Base-by-base conservation (phyloP, 805 yeast species). In the Brettanomyces bruxellensis region DNA sequence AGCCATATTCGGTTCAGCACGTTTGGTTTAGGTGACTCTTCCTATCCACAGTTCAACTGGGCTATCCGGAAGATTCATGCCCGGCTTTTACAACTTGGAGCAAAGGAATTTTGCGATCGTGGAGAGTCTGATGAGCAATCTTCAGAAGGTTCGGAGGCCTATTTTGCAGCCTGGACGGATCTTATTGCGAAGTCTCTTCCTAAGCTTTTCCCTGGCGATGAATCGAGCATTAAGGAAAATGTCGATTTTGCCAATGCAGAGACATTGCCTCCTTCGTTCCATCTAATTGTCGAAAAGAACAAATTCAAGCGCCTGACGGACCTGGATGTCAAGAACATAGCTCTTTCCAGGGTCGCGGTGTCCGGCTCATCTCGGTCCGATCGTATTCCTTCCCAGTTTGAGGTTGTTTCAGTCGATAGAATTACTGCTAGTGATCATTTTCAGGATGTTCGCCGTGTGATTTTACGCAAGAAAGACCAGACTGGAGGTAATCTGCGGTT, bases 11-110 rank as follows among this genome's bases (percentile, higher is more conserved):
- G 68, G 14, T 71, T 89, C 53, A 76, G 91, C 3, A 75, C 88
- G 2, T 84, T 93, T 58, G 99, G 99, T 0, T 66, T 93, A 1
- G 99, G 99, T 25, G 98, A 93, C 62, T 83, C 95, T 0, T 83
- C 95, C 1, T 93, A 93, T 60, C 86, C 95, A 4, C 77, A 83
- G 52, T 93, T 79, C 66, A 91, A 93, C 64, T 81, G 81, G 71
- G 96, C 96, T n/a, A 77, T 84, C 35, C 76, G 82, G 50, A 90
- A 91, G 57, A 64, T 93, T 14, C 95, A 91, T 60, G 74, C 79
- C 23, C 71, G 99, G 48, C 57, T 91, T 32, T 55, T 71, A 25
- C 97, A 91, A 63, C 68, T 93, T 13, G 98, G 99, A 1, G 95
- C 91, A 2, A 49, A 51, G 0, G 93, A 84, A 56, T 63, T 88